Percentiles rank a stretch among this genome's conserved stretches.
These are phyloP conservation scores for Kokia cookei DNA, from an alignment of 441 rosid genomes.

Conservation along the genomic window DNA sequence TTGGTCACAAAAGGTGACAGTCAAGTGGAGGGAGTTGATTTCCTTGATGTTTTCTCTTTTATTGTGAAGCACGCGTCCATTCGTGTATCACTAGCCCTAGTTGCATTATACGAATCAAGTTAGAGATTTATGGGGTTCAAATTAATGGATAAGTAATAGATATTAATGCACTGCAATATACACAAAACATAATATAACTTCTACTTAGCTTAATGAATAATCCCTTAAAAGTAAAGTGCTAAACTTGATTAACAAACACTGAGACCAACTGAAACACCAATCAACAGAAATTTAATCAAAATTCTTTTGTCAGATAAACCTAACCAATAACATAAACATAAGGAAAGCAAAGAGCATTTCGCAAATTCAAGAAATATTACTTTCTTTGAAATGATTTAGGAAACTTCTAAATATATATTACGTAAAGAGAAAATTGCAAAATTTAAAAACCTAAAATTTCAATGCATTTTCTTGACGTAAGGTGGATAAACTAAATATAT, in stretches of 20 bases:
- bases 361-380: background rate
- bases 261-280: background rate
- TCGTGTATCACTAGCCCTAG: too few species aligned
- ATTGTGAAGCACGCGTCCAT: too few species aligned
- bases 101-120: too few species aligned
- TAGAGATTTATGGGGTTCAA: background rate
- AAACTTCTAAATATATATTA: background rate
- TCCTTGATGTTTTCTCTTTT: too few species aligned
- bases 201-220: background rate
- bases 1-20: too few species aligned
- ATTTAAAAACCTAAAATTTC: background rate
- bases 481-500: background rate
- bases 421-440: background rate
- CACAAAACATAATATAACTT: background rate
- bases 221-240: background rate
- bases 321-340: background rate
- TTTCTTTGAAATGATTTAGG: background rate
- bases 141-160: background rate
- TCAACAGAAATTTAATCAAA: background rate
- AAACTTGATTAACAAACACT: background rate
- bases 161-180: background rate
- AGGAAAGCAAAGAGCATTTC: background rate
- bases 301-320: background rate
- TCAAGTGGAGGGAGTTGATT: too few species aligned
- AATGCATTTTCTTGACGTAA: background rate